A percentile compares a stretch with the other conserved stretches of the same genome.
Conservation (phyloP, 768 basidiomycete species). For the Amanita inopinata region DNA sequence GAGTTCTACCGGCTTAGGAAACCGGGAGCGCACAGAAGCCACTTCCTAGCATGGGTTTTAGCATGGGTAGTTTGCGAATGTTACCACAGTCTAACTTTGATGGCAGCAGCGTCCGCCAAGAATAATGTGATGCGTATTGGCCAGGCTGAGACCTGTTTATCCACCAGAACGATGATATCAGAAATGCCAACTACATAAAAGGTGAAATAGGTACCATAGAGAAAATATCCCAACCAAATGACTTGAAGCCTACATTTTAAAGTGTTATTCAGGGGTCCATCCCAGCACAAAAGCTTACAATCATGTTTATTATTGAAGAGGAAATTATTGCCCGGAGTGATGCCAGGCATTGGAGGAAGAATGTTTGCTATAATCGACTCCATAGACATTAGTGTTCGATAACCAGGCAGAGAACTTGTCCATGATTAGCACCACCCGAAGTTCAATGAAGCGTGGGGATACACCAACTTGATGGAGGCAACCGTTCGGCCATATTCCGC, state of each 20-base stretch:
- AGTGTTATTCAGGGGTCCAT: neutral
- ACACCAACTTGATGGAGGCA: slow-evolving; percentile 20
- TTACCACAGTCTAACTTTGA: slow-evolving; percentile 23
- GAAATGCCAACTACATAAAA: neutral
- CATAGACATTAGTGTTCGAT: slow-evolving; percentile 20
- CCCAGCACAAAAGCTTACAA: neutral
- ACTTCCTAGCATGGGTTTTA: slow-evolving; percentile 31
- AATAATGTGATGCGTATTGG: slow-evolving; percentile 18
- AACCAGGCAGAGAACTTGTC: slow-evolving; percentile 25
- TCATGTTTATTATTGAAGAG: slow-evolving; percentile 22
- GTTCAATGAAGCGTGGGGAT: neutral
- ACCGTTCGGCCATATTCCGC: slow-evolving; percentile 17
- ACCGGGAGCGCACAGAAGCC: slow-evolving; percentile 35
- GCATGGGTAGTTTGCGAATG: neutral
- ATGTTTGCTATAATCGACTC: slow-evolving; percentile 16
- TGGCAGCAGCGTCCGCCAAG: slow-evolving; percentile 29
- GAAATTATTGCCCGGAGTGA: slow-evolving; percentile 22
- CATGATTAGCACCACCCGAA: neutral
- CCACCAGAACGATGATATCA: neutral
- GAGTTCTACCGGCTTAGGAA: slow-evolving; percentile 43
- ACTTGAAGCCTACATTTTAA: slow-evolving; percentile 18
- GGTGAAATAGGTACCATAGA: slow-evolving; percentile 18
- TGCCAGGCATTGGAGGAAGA: slow-evolving; percentile 19
- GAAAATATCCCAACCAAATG: slow-evolving; percentile 26
- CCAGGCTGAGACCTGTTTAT: slow-evolving; percentile 20